These are phyloP conservation scores for Penicillium ochrochloron DNA, from an alignment of 495 filamentous ascomycete genomes.

Conservation along the genomic window DNA sequence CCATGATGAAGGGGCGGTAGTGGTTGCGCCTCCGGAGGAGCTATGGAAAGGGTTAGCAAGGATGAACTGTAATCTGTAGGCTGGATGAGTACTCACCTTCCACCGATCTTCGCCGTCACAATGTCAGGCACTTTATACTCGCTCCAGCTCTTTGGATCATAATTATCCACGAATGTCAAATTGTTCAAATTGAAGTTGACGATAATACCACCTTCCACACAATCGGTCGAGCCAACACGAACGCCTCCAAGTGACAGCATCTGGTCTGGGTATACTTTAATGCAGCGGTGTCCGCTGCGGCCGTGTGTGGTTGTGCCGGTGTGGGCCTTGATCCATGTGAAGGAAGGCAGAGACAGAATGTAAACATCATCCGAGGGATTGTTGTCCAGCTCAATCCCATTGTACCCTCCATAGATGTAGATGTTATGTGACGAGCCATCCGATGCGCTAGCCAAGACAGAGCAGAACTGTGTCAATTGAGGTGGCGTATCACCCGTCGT, in stretches of 20 bases:
- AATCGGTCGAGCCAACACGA: slow-evolving; percentile 32
- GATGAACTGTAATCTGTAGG: neutral
- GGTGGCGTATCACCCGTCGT: slow-evolving; percentile 59
- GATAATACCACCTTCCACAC: slow-evolving; percentile 60
- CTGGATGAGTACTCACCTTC: slow-evolving; percentile 45
- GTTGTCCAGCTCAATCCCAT: slow-evolving; percentile 46
- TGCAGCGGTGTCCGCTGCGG: slow-evolving; percentile 66
- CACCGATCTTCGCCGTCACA: slow-evolving; percentile 63
- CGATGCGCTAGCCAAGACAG: slow-evolving; percentile 62
- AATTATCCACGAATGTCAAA: slow-evolving; percentile 58
- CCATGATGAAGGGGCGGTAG: slow-evolving; percentile 54
- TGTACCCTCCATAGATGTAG: slow-evolving; percentile 76
- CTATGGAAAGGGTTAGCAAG: slow-evolving; percentile 20
- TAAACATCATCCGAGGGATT: slow-evolving; percentile 68
- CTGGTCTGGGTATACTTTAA: slow-evolving; percentile 71
- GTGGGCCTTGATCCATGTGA: slow-evolving; percentile 71
- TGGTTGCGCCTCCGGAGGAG: slow-evolving; percentile 63
- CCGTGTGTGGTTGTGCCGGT: slow-evolving; percentile 50
- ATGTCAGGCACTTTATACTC: slow-evolving; percentile 66
- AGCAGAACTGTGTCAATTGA: slow-evolving; percentile 64
- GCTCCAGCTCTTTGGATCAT: slow-evolving; percentile 61
- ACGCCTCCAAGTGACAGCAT: slow-evolving; percentile 73
- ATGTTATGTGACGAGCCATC: slow-evolving; percentile 71
- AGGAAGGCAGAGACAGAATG: slow-evolving; percentile 74
- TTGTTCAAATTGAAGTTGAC: slow-evolving; percentile 68